Evolutionary conservation across 1,139 yeast species (phyloP), one percentile per base, ranked within the genome.

Genomic region (Candida pseudoviswanathii): DNA sequence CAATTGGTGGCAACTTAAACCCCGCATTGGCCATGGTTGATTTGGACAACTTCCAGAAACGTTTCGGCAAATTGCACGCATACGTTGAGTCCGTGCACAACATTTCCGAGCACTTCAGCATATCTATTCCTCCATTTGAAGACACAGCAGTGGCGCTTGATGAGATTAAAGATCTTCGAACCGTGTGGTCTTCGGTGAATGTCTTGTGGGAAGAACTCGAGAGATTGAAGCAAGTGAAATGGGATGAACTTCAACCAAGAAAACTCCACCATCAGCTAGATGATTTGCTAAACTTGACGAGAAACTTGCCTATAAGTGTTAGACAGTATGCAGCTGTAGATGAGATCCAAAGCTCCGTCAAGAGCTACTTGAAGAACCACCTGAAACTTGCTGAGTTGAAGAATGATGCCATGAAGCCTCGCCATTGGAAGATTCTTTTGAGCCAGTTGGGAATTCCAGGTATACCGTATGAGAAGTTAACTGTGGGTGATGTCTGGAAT

Each of bases 291-390:
- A 66, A 68, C 4, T 60, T 64, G 1, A 73, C 86, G 1, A 73
- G 85, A 49, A 62, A 77, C 0, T 73, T 85, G 67, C 89, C 95
- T 0, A 67, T 77, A 0, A 73, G 78, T 21, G 75, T 86, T 22
- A 76, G 90, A 5, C 91, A 85, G 54, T 87, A 88, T 61, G 72
- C 84, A 1, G 90, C 92, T 0, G 86, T 85, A 61, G 86, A 81
- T 54, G 79, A 79, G 39, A 73, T 86, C 30, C 84, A 83, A 54
- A 67, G 66, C 10, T 60, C 63, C 0, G 64, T 88, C 4, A 79
- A 79, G 50, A 59, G 63, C 2, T 63, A 77, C 34, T 57, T 79
- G 27, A 72, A 73, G 48, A 64, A 70, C 3, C 68, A 73, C 29
- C 65, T 80, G 0, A 51, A 75, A 8, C 46, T 88, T 1, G 58